Evolutionary conservation across 106 monocot genomes (phyloP), one percentile per base, ranked within the genome.

Genomic region (Ottelia alismoides): DNA sequence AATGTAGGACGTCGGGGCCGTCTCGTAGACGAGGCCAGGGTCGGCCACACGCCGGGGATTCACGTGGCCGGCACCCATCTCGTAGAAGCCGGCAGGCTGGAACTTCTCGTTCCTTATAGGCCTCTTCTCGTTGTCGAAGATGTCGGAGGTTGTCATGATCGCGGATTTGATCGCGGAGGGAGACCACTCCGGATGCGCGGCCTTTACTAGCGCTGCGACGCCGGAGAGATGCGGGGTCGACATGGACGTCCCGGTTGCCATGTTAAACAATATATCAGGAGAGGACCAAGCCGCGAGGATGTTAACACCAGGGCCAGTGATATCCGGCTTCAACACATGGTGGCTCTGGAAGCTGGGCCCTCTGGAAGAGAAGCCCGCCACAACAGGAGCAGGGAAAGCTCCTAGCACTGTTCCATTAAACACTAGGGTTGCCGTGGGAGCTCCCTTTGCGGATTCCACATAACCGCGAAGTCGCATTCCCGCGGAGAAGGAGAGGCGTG

Each of bases 181-280:
- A 22, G 77, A 71, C 93, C 93, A 94, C 30, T 64, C 60, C 6
- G 75, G 74, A 61, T 81, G 93, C 1, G 60, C 73, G 4, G 83
- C 78, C 51, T 70, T 71, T 7, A 88, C 22, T 51, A 94, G 77
- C 28, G 93, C 93, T 16, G 80, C 83, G 25, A 77, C 77, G 1
- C 93, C 93, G 1, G 93, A 71, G 22, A 94, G 84, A 64, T 94
- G 93, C 14, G 93, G 93, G 64, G 84, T 81, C 1, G 93, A 76
- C 93, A 94, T 94, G 14, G 93, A 94, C 9, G 93, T 94, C 5
- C n/a, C n/a, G n/a, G n/a, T n/a, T n/a, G n/a, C n/a, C n/a, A n/a
- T n/a, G n/a, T n/a, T n/a, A n/a, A n/a, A n/a, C n/a, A n/a, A n/a
- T 7, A 5, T n/a, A 24, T 75, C 74, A 3, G 40, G 53, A 22